Base-by-base conservation (phyloP, 2,329 filamentous ascomycete species). In the Pseudocercospora cruenta region DNA sequence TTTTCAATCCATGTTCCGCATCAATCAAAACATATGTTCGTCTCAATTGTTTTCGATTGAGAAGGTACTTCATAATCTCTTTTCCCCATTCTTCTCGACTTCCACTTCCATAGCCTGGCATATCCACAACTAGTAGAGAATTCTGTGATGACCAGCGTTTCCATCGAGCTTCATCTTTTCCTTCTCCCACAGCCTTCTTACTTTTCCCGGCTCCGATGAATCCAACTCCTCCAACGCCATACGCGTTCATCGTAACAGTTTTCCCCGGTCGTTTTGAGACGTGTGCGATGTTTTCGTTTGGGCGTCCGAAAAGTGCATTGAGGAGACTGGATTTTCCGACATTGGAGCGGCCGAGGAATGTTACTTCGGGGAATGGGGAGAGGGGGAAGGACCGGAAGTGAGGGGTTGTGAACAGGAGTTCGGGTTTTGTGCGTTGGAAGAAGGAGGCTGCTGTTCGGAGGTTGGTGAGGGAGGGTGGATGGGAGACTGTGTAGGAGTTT, bases 51-150 rank as follows among this genome's bases (percentile, higher is more conserved):
- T 85, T 87, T 67, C 90, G 82, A 51, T 82, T 81, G 69, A 82
- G 80, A 33, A 92, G 76, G 78, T 90, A 91, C 75, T 90, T 91
- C 80, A 91, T 82, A 66, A 91, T 89, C 76, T 91, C 87, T 24
- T 77, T 74, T 0, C 90, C 90, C 88, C 89, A 91, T 71, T 87
- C 85, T 8, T 81, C 76, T 36, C 84, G 78, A 72, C 86, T 88
- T 1, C 85, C 88, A 64, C 86, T 83, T 3, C 90, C 90, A 73
- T 92, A 92, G 0, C 90, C 90, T 0, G 90, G 90, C 85, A 90
- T 90, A 76, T 92, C 90, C 21, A 92, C 81, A 36, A 92, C 82
- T 0, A 88, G 83, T 28, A 90, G 73, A 0, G 80, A 81, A 0
- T 80, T 78, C 0, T 68, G 63, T 0, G 79, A 79, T 8, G 80